Conservation (phyloP, 2,329 filamentous ascomycete species). For the Cladophialophora carrionii region DNA sequence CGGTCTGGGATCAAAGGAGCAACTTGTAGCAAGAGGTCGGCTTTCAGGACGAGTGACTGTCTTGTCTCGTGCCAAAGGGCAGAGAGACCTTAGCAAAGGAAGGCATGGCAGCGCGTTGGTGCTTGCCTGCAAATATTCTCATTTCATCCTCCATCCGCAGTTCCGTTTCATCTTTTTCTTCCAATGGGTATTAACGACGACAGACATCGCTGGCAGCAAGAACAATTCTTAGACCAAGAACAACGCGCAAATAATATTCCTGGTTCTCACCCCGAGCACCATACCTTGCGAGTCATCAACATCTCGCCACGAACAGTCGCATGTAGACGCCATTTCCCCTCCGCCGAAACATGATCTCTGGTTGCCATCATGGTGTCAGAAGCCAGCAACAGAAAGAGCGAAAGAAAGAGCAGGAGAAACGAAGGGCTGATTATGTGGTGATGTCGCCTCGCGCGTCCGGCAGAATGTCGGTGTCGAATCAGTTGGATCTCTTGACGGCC, state of each 20-base stretch:
- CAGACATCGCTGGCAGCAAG: neutral
- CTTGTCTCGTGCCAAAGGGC: neutral
- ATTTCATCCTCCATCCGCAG: neutral
- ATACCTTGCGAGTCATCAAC: neutral
- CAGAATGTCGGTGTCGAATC: neutral
- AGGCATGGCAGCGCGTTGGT: neutral
- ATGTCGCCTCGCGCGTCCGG: neutral
- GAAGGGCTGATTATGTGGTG: neutral
- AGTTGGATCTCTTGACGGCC: neutral
- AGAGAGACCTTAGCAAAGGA: constrained; percentile 1
- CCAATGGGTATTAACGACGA: neutral
- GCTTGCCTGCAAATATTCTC: constrained; percentile 1
- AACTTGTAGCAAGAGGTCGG: neutral
- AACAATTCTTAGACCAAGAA: neutral
- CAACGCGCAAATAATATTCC: neutral
- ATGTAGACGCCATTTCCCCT: neutral
- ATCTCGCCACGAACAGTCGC: neutral
- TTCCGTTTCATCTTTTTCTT: neutral
- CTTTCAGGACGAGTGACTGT: neutral
- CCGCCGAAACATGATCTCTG: neutral
- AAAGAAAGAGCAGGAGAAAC: constrained; percentile 6
- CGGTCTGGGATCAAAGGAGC: neutral
- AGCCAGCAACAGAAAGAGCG: neutral
- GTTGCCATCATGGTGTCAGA: neutral
- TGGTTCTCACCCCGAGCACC: neutral